phyloP scores from a whole-genome alignment of 306 rosid species.

The Prunus mira region DNA sequence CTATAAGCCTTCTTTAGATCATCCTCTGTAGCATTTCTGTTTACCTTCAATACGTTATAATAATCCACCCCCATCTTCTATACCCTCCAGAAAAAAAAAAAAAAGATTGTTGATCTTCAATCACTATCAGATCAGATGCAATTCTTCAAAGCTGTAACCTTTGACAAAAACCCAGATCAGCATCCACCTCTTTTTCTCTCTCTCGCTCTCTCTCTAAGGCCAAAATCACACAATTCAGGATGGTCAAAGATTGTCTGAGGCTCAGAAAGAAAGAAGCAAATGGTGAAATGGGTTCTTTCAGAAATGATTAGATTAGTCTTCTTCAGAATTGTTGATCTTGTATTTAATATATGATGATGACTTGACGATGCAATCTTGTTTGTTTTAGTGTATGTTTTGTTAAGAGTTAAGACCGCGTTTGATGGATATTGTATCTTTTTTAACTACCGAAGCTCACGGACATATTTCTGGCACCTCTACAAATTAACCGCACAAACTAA shows the following conservation, averaged over 20 bases:
- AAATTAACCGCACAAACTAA: background rate
- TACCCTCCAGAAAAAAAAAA: background rate
- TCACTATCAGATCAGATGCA: conserved; percentile 20
- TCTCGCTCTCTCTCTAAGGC: background rate
- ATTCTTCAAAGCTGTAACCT: conserved; percentile 30
- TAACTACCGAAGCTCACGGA: conserved; percentile 5
- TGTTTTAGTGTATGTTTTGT: background rate
- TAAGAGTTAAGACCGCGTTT: background rate
- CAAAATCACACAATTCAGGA: too few relatives aligned
- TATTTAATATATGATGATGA: background rate
- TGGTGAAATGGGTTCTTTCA: background rate
- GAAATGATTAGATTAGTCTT: background rate
- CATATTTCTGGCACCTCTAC: background rate
- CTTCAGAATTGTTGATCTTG: background rate
- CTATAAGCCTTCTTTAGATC: conserved; percentile 90
- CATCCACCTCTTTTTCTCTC: background rate
- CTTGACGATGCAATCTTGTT: background rate
- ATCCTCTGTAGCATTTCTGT: conserved; percentile 73
- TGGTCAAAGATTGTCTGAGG: background rate
- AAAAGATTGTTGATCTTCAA: conserved; percentile 6
- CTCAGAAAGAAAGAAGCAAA: conserved; percentile 15
- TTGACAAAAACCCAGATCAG: conserved; percentile 29
- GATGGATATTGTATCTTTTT: background rate
- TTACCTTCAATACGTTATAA: conserved; percentile 72
- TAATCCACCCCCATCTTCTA: conserved; percentile 81